phyloP scores from a whole-genome alignment of 208 protist genomes.

The Wallacemonas sp. region DNA sequence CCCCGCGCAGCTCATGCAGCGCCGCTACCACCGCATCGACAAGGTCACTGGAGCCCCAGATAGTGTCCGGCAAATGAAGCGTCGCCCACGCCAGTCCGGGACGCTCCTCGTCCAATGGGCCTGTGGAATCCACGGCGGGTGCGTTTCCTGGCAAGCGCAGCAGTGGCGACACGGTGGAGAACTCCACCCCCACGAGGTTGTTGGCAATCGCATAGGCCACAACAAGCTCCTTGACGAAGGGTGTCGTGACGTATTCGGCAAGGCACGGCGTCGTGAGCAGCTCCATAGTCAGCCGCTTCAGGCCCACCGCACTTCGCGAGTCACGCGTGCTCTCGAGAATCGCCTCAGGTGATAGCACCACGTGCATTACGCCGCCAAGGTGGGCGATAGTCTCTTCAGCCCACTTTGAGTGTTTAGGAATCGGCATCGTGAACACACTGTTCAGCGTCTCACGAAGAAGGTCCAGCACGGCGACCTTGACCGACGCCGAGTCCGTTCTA shows the following conservation, averaged over 20 bases:
- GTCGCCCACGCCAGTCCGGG: neutral
- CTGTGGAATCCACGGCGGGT: too few relatives aligned
- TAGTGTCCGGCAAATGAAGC: neutral
- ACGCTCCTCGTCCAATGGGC: too few relatives aligned
- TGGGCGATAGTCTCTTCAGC: slow-evolving; percentile 24
- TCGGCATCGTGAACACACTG: slow-evolving; percentile 17
- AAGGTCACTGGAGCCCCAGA: slow-evolving; percentile 16
- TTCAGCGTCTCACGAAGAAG: slow-evolving; percentile 37
- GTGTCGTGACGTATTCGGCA: slow-evolving; percentile 7
- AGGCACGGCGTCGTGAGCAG: slow-evolving; percentile 29
- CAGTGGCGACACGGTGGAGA: slow-evolving; percentile 3
- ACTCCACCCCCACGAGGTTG: slow-evolving; percentile 21
- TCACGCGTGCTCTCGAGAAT: slow-evolving; percentile 20
- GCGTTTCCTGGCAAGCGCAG: too few relatives aligned
- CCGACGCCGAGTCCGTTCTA: slow-evolving; percentile 62
- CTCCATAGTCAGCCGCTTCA: slow-evolving; percentile 27
- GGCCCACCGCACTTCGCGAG: slow-evolving; percentile 9
- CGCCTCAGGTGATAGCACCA: slow-evolving; percentile 22
- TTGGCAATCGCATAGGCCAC: slow-evolving; percentile 36
- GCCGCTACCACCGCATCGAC: slow-evolving; percentile 29
- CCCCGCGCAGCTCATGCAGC: slow-evolving; percentile 36
- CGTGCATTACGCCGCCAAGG: slow-evolving; percentile 23
- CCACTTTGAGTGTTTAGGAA: slow-evolving; percentile 20
- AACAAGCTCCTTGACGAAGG: slow-evolving; percentile 18
- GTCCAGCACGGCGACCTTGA: slow-evolving; percentile 47